These are phyloP conservation scores for Boletus rex-veris DNA, from an alignment of 768 basidiomycete genomes.

Conservation along the genomic window DNA sequence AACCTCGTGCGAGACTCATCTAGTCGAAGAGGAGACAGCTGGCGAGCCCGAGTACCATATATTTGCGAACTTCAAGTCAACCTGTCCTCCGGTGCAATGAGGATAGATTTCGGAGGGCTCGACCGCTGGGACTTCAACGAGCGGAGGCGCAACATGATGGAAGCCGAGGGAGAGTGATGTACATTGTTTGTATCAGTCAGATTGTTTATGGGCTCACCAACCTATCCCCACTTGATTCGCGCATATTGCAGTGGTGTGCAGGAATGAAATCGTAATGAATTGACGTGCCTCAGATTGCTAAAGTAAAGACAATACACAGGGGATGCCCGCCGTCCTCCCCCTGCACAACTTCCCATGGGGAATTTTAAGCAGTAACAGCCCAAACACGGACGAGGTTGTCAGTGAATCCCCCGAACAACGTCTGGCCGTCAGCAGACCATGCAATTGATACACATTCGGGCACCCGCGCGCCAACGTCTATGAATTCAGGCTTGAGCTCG, in stretches of 20 bases:
- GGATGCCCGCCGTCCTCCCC: slow-evolving; percentile 13
- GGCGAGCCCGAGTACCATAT: slow-evolving; percentile 69
- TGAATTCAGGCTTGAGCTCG: slow-evolving; percentile 95
- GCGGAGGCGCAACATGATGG: slow-evolving; percentile 59
- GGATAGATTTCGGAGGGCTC: slow-evolving; percentile 71
- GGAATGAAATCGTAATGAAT: slow-evolving; percentile 17
- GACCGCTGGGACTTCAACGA: slow-evolving; percentile 71
- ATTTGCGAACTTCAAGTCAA: slow-evolving; percentile 72
- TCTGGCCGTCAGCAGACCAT: slow-evolving; percentile 98
- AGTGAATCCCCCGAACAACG: slow-evolving; percentile 94
- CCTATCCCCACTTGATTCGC: background rate
- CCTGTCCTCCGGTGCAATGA: slow-evolving; percentile 56
- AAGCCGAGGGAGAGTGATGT: slow-evolving; percentile 36
- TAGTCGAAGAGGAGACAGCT: slow-evolving; percentile 69
- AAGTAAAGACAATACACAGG: slow-evolving; percentile 24
- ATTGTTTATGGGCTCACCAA: background rate
- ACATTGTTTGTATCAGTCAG: background rate
- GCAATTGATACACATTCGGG: slow-evolving; percentile 96
- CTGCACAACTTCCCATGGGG: slow-evolving; percentile 17
- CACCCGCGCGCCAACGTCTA: slow-evolving; percentile 69
- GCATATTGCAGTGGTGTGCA: background rate
- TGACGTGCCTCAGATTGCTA: slow-evolving; percentile 19
- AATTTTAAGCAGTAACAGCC: slow-evolving; percentile 62
- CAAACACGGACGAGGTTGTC: slow-evolving; percentile 93
- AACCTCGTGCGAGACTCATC: slow-evolving; percentile 1